Base-by-base conservation (phyloP, 2,329 filamentous ascomycete species). In the Fusarium albosuccineum region DNA sequence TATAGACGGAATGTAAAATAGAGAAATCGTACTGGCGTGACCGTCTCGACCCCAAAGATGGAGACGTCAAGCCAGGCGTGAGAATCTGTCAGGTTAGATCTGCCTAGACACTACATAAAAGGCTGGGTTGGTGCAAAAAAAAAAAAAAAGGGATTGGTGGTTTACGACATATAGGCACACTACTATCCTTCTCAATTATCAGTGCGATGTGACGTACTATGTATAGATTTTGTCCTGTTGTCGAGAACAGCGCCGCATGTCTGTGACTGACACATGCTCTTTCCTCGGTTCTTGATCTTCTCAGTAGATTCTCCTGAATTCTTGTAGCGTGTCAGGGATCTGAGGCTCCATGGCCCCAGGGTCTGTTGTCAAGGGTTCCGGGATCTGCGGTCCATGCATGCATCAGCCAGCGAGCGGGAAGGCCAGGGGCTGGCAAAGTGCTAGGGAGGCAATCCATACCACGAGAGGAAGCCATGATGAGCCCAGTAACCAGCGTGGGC, bases 1-100 rank as follows among this genome's bases (percentile, higher is more conserved):
- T 37, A 60, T 46, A 70, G 34, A 68, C 45, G 48, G 50, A 60
- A 66, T 65, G 68, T 71, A 71, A 62, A 64, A 68, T 64, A 71
- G 67, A 68, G 62, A 66, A 57, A 60, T 40, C 46, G 42, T 51
- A 50, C 26, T 54, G 61, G 45, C 44, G 51, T 59, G 33, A 29
- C 40, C 53, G 48, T 44, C 50, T 46, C 45, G 41, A 27, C 26
- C 44, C 10, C 22, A 29, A 46, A 36, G 33, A 39, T 60, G 30
- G 29, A 63, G 34, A 33, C 30, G 42, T 53, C 44, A 59, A 52
- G 44, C 30, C 50, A 61, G 54, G 59, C 62, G 57, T 51, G 58
- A 37, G 54, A 42, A 60, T 65, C 46, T 60, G 54, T 61, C 50
- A 60, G 53, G 53, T 41, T 50, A 27, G 36, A 49, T 66, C 54